Percentiles rank a stretch among this genome's conserved stretches.
These are phyloP conservation scores for Sclerotinia borealis DNA, from an alignment of 2,329 filamentous ascomycete species.

Conservation along the genomic window DNA sequence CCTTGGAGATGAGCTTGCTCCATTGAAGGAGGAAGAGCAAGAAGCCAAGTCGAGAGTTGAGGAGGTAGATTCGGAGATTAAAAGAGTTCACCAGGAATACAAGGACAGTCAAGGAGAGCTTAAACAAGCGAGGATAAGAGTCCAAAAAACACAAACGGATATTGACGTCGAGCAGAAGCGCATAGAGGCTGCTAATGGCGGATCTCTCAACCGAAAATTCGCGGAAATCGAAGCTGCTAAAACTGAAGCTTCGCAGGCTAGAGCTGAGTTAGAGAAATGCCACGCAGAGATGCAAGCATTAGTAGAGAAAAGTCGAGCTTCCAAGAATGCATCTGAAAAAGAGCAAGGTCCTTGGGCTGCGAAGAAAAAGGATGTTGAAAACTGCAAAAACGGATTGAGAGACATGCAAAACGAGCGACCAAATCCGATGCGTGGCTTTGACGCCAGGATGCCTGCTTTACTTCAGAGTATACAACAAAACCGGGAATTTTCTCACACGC, in stretches of 20 bases:
- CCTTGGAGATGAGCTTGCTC: constrained; percentile 32
- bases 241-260: constrained; percentile 41
- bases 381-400: constrained; percentile 44
- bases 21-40: constrained; percentile 41
- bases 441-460: constrained; percentile 54
- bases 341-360: constrained; percentile 30
- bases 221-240: constrained; percentile 54
- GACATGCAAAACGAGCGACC: constrained; percentile 51
- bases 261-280: constrained; percentile 38
- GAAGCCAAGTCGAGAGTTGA: constrained; percentile 48
- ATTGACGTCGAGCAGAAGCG: constrained; percentile 53
- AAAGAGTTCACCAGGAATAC: constrained; percentile 55
- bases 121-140: constrained; percentile 44
- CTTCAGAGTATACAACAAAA: constrained; percentile 66
- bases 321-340: constrained; percentile 32
- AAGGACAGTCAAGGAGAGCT: constrained; percentile 57
- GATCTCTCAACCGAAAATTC: constrained; percentile 56
- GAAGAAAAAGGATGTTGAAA: constrained; percentile 50
- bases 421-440: constrained; percentile 59
- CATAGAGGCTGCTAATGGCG: constrained; percentile 63
- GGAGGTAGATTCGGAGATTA: constrained; percentile 46
- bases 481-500: constrained; percentile 59
- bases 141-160: constrained; percentile 40
- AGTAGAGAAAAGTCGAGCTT: constrained; percentile 32
- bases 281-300: constrained; percentile 35